phyloP scores from a whole-genome alignment of 2,329 filamentous ascomycete genomes.

The Colletotrichum sp. region DNA sequence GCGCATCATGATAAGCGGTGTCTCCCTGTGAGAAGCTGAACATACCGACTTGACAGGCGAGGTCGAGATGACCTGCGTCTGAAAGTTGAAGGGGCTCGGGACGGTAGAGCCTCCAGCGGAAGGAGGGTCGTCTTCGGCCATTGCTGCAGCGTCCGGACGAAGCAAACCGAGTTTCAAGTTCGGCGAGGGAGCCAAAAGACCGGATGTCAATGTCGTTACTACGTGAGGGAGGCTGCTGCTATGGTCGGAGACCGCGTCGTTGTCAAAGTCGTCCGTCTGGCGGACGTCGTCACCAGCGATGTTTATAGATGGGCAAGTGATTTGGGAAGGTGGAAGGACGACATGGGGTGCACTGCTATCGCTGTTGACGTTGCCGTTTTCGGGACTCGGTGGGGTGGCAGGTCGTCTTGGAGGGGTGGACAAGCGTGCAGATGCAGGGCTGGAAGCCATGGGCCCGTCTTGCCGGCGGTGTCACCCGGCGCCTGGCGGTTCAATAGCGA shows the following conservation, averaged over 20 bases:
- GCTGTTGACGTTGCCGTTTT: slow-evolving; percentile 1
- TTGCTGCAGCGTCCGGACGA: slow-evolving; percentile 30
- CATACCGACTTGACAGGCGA: slow-evolving; percentile 78
- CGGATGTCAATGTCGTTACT: slow-evolving; percentile 22
- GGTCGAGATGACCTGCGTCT: slow-evolving; percentile 79
- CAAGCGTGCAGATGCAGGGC: slow-evolving; percentile 33
- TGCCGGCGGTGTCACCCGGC: neutral
- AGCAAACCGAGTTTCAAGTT: slow-evolving; percentile 8
- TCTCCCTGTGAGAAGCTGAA: slow-evolving; percentile 18
- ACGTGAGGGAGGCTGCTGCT: neutral
- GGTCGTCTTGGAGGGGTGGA: slow-evolving; percentile 57
- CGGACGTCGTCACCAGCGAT: neutral
- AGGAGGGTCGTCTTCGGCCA: slow-evolving; percentile 35
- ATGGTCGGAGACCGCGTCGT: neutral
- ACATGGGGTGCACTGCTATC: slow-evolving; percentile 12
- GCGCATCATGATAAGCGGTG: neutral
- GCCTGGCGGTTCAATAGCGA: neutral
- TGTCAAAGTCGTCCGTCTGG: neutral
- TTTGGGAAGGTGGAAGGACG: neutral
- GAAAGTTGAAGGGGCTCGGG: slow-evolving; percentile 89
- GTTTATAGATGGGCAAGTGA: slow-evolving; percentile 6
- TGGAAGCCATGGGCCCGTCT: slow-evolving; percentile 57
- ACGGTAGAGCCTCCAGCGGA: slow-evolving; percentile 30
- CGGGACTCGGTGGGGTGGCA: slow-evolving; percentile 63
- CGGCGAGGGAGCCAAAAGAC: slow-evolving; percentile 8